A percentile compares a stretch with the other conserved stretches of the same genome.
Conservation (phyloP, 2,329 filamentous ascomycete species). For the Colletotrichum sp. region DNA sequence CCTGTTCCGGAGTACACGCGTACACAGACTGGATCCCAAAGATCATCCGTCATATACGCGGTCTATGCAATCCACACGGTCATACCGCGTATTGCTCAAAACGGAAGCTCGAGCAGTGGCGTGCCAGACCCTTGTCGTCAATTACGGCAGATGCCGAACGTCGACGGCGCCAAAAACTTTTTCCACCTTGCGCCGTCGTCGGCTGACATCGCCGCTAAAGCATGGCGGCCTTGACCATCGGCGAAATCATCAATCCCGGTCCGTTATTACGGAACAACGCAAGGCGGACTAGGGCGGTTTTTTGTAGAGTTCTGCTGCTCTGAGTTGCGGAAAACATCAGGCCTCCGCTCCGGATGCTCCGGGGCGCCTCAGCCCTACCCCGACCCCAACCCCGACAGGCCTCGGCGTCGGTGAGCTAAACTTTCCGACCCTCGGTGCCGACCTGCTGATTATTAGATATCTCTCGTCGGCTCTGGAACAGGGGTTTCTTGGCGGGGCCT, state of each 20-base stretch:
- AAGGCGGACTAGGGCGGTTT: neutral
- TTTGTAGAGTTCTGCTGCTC: neutral
- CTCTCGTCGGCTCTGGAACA: neutral
- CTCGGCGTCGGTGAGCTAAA: neutral
- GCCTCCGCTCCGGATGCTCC: neutral
- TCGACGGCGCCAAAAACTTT: neutral
- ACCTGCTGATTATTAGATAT: neutral
- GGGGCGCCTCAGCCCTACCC: neutral
- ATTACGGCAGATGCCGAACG: neutral
- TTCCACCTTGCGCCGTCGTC: neutral
- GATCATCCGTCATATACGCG: neutral
- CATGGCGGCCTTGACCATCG: neutral
- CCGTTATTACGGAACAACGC: neutral
- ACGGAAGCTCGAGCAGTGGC: neutral
- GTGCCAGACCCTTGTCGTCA: neutral
- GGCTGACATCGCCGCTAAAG: neutral
- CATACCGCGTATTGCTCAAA: neutral
- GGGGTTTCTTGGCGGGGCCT: neutral
- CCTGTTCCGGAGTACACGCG: neutral
- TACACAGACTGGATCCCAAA: neutral
- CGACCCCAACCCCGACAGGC: neutral
- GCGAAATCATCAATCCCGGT: neutral
- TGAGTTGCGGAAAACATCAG: neutral
- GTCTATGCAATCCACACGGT: neutral
- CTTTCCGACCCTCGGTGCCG: neutral